Base-by-base conservation (phyloP, 2,329 filamentous ascomycete species). In the Acrodontium crateriforme region DNA sequence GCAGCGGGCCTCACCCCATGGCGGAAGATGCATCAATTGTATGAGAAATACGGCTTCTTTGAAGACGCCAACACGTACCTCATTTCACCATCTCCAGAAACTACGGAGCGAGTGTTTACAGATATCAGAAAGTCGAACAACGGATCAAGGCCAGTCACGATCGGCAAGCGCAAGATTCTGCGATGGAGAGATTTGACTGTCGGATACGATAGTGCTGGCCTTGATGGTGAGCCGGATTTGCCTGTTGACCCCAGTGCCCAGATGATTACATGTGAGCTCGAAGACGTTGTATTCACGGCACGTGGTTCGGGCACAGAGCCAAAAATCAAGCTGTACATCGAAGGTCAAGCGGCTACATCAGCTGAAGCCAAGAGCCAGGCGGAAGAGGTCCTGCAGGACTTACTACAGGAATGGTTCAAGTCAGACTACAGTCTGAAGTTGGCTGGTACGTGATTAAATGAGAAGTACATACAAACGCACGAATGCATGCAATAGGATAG, bases 31-130 rank as follows among this genome's bases (percentile, higher is more conserved):
- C 65, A 70, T 36, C 45, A 64, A 31, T 51, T 76, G 3, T 75
- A 74, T 40, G 27, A 60, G 27, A 56, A 59, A 21, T 70, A 70
- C 35, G 72, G 72, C 9, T 67, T 66, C 49, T 71, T 74, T 38
- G 69, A 71, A 39, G 71, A 70, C 20, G 62, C 69, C 9, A 77
- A 77, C 41, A 71, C 67, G 5, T 77, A 77, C 39, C 64, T 76
- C 41, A 59, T 69, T 16, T 73, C 71, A 2, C 68, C 70, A 0
- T 62, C 59, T 2, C 55, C 69, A 0, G 53, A 56, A 2, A 54
- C 59, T 2, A 75, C 71, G 1, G 57, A 56, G 13, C 39, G 47
- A n/a, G 54, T 73, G 13, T 77, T 77, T 47, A 54, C 55, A 9
- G 53, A 55, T 1, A 70, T 76, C 28, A 59, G 71, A 17, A 51